Base-by-base conservation (phyloP, 2,329 filamentous ascomycete species). In the Tolypocladium sp. region DNA sequence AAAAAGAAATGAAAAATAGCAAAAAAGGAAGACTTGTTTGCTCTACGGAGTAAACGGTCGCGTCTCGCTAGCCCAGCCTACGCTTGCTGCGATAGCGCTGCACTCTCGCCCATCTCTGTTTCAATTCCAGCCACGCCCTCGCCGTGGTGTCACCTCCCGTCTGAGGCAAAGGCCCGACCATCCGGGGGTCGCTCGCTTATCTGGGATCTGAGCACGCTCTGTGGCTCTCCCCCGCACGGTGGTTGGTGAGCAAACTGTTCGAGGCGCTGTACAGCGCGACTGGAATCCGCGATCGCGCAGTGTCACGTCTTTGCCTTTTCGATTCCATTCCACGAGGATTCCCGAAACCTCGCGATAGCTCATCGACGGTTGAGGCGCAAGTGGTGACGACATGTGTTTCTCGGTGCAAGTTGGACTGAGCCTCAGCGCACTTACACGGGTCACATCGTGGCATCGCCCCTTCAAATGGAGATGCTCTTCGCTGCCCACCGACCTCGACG, bases 121-220 rank as follows among this genome's bases (percentile, higher is more conserved):
- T 22, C 55, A 44, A 42, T 44, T 40, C 57, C 56, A 22, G 37
- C 37, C 44, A 53, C 44, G 41, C 38, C 35, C 46, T 44, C 13
- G 37, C 37, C 17, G 22, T 37, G 57, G 49, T 60, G 59, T 60
- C 59, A 60, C 57, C 54, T 60, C 59, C 40, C 49, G 53, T 42
- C 55, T 27, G 57, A 52, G 52, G 27, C 46, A 51, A 51, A 33
- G 46, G 46, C 46, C 46, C 54, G n/a, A 46, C 22, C 27, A 56
- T 60, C 57, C 52, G 52, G 41, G 53, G 57, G 53, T 38, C 37
- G 55, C 59, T 60, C 59, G 59, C 59, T 60, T 52, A 60, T 59
- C 59, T 52, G 40, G 37, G 25, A 53, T 49, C 56, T 44, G 40
- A 38, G 59, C 57, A 59, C 57, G 41, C 5, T 46, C 15, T 13